phyloP scores from a whole-genome alignment of 176 grass and related monocot genomes.

The Raddia guianensis region DNA sequence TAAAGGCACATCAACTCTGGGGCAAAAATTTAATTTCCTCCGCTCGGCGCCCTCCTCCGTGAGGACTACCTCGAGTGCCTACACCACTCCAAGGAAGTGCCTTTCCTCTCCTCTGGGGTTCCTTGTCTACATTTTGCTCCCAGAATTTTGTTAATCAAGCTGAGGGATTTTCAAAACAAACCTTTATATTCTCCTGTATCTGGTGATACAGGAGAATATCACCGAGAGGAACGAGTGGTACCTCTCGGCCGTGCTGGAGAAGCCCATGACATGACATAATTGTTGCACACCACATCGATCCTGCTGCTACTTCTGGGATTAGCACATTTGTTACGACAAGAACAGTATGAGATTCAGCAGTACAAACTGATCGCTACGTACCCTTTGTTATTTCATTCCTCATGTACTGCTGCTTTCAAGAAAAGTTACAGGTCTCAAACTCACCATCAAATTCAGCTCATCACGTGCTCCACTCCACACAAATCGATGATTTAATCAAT shows the following conservation, averaged over 20 bases:
- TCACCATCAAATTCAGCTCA: not conserved
- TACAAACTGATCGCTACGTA: not conserved
- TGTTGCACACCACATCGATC: not conserved
- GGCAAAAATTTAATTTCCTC: no score
- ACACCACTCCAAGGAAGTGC: constrained; percentile 95
- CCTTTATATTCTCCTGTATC: not conserved
- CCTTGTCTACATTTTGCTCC: not conserved
- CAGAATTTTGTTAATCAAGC: not conserved
- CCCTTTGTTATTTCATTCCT: no score
- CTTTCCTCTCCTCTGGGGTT: no score
- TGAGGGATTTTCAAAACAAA: not conserved
- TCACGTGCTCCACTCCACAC: not conserved
- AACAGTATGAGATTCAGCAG: not conserved
- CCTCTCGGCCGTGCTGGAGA: constrained; percentile 79
- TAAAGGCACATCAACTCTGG: no score
- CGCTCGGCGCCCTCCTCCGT: constrained; percentile 65
- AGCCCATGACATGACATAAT: constrained; percentile 58
- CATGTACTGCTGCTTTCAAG: not conserved
- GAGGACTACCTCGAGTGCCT: constrained; percentile 99
- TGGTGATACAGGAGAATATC: not conserved
- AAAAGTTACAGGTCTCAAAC: not conserved
- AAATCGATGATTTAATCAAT: no score
- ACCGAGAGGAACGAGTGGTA: constrained; percentile 86
- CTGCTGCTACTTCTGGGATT: not conserved
- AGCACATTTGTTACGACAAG: not conserved